Evolutionary conservation across 345 rosid genomes (phyloP), one percentile per base, ranked within the genome.

Genomic region (Combretum micranthum): DNA sequence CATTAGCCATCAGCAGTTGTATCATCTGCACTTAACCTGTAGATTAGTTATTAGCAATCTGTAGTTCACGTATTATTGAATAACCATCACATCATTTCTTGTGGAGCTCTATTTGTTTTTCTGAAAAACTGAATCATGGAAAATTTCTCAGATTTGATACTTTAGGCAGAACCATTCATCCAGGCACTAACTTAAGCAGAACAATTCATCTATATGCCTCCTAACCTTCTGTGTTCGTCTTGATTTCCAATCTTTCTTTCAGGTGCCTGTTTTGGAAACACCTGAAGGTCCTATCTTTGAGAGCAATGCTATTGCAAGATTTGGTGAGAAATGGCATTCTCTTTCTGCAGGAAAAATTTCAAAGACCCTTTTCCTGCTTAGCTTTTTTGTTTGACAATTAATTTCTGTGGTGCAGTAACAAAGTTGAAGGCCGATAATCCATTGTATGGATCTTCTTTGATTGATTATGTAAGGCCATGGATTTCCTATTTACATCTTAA

Each of bases 211-310:
- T 32, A 32, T 5, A 7, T 11, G 9, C 37, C 50, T 39, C 2
- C 5, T 50, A 44, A 23, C 1, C 49, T 62, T 21, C 21, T 13
- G 16, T 49, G 13, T 21, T 20, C 56, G 52, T 26, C 44, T 61
- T 13, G 59, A 15, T 22, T 20, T 19, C 1, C 15, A 56, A 7
- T 44, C 25, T 32, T 6, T 62, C 66, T 9, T 62, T 11, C 67
- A 90, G 97, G 83, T 94, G 74, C 99, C 96, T 13, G 90, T 94
- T 63, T 70, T 94, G 81, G 88, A 94, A 77, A 94, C 99, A 25
- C 93, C 97, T 0, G 93, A 94, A 19, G 97, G 96, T 56, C 68
- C 89, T 13, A 42, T 94, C 4, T 90, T 85, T 47, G 97, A 94
- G 85, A 94, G 99, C 87, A 94, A 94, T 79, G 92, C 99, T 19